phyloP scores from a whole-genome alignment of 2,329 filamentous ascomycete species.

The Beauveria australis region DNA sequence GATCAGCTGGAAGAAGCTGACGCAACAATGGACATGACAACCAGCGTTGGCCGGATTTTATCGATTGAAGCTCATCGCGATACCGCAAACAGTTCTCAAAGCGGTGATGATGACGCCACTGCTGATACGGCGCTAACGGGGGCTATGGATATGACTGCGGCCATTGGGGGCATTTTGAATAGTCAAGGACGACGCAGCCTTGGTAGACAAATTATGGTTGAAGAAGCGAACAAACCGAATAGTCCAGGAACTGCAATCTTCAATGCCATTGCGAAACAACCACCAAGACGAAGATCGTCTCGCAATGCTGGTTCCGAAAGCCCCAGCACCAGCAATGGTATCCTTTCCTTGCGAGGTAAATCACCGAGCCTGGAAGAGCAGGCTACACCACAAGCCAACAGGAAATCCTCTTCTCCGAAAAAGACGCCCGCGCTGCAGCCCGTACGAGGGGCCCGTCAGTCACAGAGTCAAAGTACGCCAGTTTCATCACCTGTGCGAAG shows the following conservation, averaged over 20 bases:
- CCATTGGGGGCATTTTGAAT: constrained; percentile 53
- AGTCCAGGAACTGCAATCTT: constrained; percentile 30
- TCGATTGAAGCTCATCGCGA: constrained; percentile 23
- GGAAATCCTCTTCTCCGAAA: constrained; percentile 18
- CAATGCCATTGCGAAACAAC: constrained; percentile 17
- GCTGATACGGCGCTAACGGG: constrained; percentile 55
- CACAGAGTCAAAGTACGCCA: not conserved
- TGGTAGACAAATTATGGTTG: constrained; percentile 51
- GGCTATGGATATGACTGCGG: constrained; percentile 56
- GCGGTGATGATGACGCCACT: constrained; percentile 47
- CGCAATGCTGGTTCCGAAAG: constrained; percentile 5
- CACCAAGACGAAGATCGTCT: constrained; percentile 24
- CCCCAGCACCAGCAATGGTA: constrained; percentile 40
- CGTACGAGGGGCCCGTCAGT: not conserved
- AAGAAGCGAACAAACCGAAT: constrained; percentile 45
- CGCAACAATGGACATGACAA: constrained; percentile 75
- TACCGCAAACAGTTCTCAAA: constrained; percentile 32
- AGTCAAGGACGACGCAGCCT: constrained; percentile 22
- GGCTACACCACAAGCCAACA: constrained; percentile 12
- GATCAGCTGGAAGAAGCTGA: not conserved
- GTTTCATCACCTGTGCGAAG: not conserved
- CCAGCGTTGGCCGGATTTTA: constrained; percentile 64
- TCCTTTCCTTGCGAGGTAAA: constrained; percentile 44
- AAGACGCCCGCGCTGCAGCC: constrained; percentile 30
- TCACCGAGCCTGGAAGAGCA: not conserved